These are phyloP conservation scores for Amanita pseudoporphyria DNA, from an alignment of 768 basidiomycete genomes.

Conservation along the genomic window DNA sequence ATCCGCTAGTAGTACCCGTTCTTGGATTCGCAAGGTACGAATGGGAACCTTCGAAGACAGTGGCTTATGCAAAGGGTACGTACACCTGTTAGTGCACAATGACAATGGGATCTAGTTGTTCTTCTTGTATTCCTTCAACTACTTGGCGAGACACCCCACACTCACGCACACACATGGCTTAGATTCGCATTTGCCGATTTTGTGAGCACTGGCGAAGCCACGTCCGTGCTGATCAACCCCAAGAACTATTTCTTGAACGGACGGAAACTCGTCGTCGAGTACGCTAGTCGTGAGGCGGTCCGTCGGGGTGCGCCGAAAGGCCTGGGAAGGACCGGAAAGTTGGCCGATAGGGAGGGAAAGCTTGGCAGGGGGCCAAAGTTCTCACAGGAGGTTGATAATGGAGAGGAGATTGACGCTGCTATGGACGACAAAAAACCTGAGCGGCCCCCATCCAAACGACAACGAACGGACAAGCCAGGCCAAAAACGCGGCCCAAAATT, in stretches of 20 bases:
- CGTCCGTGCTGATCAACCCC: constrained; percentile 69
- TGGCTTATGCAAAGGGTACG: constrained; percentile 91
- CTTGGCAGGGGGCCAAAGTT: not conserved
- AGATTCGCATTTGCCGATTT: constrained; percentile 98
- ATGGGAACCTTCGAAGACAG: constrained; percentile 96
- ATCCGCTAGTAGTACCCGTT: constrained; percentile 20
- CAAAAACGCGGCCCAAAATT: not conserved
- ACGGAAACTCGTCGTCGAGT: constrained; percentile 79
- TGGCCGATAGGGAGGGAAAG: not conserved
- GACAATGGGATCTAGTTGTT: too few species aligned
- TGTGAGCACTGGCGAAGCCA: constrained; percentile 66
- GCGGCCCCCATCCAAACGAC: not conserved
- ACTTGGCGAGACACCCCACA: too few species aligned
- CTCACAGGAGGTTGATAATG: not conserved
- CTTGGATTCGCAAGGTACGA: constrained; percentile 73
- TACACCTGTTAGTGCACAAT: too few species aligned
- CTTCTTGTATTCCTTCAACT: too few species aligned
- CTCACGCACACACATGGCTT: constrained; percentile 1
- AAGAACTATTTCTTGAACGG: constrained; percentile 81
- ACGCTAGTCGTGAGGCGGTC: constrained; percentile 83
- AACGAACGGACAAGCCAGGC: not conserved
- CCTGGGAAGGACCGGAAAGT: not conserved
- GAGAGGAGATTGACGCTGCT: not conserved
- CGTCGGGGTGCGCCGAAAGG: constrained; percentile 59
- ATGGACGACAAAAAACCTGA: not conserved